Base-by-base conservation (phyloP, 768 basidiomycete species). In the Trametes sanguinea region DNA sequence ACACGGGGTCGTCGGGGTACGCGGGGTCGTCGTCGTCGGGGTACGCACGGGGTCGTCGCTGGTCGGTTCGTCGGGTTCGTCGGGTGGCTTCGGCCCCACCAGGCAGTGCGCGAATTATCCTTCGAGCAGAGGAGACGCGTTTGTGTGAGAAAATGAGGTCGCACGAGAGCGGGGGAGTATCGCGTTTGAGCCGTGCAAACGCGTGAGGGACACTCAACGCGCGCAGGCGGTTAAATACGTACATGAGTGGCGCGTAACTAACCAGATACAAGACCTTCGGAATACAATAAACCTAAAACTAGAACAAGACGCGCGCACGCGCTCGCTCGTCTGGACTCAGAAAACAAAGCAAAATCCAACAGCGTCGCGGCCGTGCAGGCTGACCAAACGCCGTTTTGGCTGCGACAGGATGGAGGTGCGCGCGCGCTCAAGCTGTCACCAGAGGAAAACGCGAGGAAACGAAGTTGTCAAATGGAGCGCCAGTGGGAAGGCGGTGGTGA, bases 51-150 rank as follows among this genome's bases (percentile, higher is more conserved):
- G 35, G 35, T 37, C 35, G 35, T 37, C 35, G 35, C 10, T 10
- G 35, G 5, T 10, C 6, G 35, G 35, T 37, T 37, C 35, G 35
- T 37, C 35, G 35, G 35, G 35, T 37, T 43, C 42, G 42, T 43
- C 42, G 42, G 14, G 42, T 43, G 42, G 42, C 42, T 43, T n/a
- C 42, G 16, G 42, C 42, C 42, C 42, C 42, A 43, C 42, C 14
- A 43, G 42, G 42, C 42, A 43, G 37, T 42, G 52, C 52, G 16
- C 52, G 52, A 54, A 54, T 54, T 54, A 54, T 54, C 52, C 52
- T 54, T 54, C 52, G 52, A n/a, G 52, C 52, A 32, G 39, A 54
- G 52, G 52, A 54, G 52, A 54, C 52, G 52, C 52, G 52, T 54
- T 43, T 43, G 42, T 43, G 42, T 43, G 42, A 43, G 42, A 43